Conservation (phyloP, 2,329 filamentous ascomycete species). For the Hypoxylon sp. region DNA sequence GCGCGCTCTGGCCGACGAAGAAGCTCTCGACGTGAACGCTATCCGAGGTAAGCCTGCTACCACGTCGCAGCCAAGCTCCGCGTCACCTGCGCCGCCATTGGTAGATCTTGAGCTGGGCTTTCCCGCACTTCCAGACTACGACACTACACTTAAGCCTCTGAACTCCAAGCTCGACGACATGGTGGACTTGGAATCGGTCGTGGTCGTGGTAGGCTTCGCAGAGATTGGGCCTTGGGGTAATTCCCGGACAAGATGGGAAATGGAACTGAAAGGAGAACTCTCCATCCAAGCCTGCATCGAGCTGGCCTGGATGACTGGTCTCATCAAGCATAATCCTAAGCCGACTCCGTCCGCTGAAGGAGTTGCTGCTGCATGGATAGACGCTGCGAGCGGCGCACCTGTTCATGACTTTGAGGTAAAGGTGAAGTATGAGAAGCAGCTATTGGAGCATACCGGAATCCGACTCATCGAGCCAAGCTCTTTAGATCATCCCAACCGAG, state of each 20-base stretch:
- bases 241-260: constrained; percentile 75
- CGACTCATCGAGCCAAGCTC: constrained; percentile 43
- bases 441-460: constrained; percentile 47
- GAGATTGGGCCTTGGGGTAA: constrained; percentile 69
- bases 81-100: constrained; percentile 54
- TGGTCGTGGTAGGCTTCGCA: constrained; percentile 51
- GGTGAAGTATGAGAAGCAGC: constrained; percentile 43
- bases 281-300: constrained; percentile 75
- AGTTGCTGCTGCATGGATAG: constrained; percentile 67
- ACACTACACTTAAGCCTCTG: constrained; percentile 32
- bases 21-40: constrained; percentile 22
- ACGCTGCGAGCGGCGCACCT: constrained; percentile 38
- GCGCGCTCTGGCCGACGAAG: constrained; percentile 28
- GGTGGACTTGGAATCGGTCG: constrained; percentile 48
- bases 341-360: constrained; percentile 66
- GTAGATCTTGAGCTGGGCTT: constrained; percentile 37
- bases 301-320: constrained; percentile 78
- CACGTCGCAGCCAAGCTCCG: constrained; percentile 5
- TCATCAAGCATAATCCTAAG: constrained; percentile 74
- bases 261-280: constrained; percentile 73
- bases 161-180: constrained; percentile 45
- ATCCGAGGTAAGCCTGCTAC: constrained; percentile 12
- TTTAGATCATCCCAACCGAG: constrained; percentile 38
- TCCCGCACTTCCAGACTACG: constrained; percentile 40
- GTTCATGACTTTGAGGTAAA: constrained; percentile 45